Evolutionary conservation across 2,329 filamentous ascomycete species (phyloP), one percentile per base, ranked within the genome.

Genomic region (Aspergillus caelatus): DNA sequence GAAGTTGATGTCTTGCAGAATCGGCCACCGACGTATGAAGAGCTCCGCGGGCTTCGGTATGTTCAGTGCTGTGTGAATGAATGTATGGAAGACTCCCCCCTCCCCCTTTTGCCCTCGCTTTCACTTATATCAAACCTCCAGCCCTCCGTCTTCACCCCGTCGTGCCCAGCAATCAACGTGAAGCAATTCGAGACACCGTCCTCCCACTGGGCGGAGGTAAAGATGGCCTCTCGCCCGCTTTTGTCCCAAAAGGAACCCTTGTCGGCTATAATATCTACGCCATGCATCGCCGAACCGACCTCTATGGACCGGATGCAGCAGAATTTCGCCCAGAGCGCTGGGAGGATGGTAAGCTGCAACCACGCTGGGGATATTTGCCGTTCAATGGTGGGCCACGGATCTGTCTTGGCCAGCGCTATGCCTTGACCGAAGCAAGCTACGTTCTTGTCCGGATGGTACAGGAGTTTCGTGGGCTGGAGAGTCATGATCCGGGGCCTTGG

Each of bases 291-390:
- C 41, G 45, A 11, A 12, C 43, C 19, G 41, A 50, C 12, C 9
- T 59, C n/a, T 59, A 52, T n/a, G 57, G 45, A 6, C 46, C 46
- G 4, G 57, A 52, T 34, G 30, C 57, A 16, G 41, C 57, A n/a
- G 52, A 61, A 28, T 61, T 56, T 36, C 39, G 50, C 39, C 45
- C 60, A 1, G 45, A 55, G 21, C 61, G 67, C 34, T 69, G 67
- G 64, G 66, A 67, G 26, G 68, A 69, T 54, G 58, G 64, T 43
- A 65, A 56, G 21, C 62, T 70, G 30, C 62, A 64, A 19, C 65
- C 67, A 11, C 62, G 68, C 2, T 82, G 80, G 78, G 75, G 77
- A 19, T 75, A 69, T 61, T 67, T 69, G 30, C 72, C 68, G n/a
- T 77, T 72, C 64, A 70, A 72, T 53, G 71, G 67, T n/a, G 72